Evolutionary conservation across 1,284 basidiomycete species (phyloP), one percentile per base, ranked within the genome.

Genomic region (Rhodotorula sp.): DNA sequence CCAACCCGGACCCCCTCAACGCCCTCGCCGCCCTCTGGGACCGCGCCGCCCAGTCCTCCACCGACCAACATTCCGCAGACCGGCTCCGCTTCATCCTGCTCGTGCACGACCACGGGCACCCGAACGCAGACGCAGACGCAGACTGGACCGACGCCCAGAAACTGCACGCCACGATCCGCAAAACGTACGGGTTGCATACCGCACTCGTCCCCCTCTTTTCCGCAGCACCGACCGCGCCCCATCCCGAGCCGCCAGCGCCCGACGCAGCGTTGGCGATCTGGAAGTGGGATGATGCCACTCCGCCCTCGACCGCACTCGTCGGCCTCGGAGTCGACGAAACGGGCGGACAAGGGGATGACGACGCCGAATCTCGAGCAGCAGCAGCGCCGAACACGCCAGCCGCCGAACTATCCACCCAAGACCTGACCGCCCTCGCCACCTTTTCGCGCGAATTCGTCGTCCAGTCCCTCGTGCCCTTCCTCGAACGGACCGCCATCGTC

Each of bases 381-480:
- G 5, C 5, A 8, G 34, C 34, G n/a, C n/a, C n/a, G n/a, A n/a
- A 23, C 28, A 21, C 6, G n/a, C 43, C 19, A 15, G 48, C 23
- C 10, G 2, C 15, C 34, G 70, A 69, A 14, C 52, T 73, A 2
- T 71, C 69, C 23, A 58, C 57, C 3, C 15, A 49, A 4, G 72
- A 76, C 62, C 48, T 76, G 21, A 16, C 60, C 2, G 26, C 88
- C 70, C 87, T 91, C 34, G 89, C 89, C 0, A 86, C 87, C 57
- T 93, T 98, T 76, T 86, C 93, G 10, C 87, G 95, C 58, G 95
- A 98, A 80, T 90, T 98, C 76, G 86, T 93, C 3, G 89, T 90
- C 6, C 93, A 93, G 87, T 94, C 90, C 77, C 83, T 99, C 49
- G 83, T 98, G 5, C 95, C 95, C 0, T 97, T 91, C 89, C 94